Evolutionary conservation across 2,329 filamentous ascomycete species (phyloP).

Genomic region (Scleromitrula shiraiana): DNA sequence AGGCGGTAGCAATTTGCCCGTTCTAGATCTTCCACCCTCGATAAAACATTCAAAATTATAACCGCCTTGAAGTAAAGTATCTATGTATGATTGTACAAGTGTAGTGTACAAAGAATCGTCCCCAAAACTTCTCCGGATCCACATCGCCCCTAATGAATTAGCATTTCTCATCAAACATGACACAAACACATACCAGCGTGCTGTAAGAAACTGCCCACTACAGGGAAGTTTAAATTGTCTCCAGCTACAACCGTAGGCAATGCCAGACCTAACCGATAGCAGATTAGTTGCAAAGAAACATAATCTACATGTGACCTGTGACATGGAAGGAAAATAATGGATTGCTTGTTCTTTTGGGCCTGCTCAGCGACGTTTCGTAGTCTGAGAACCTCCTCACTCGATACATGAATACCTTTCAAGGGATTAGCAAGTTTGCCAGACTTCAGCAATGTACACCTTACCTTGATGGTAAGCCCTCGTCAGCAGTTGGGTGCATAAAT

Average conservation of each 20-base stretch:
- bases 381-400: conserved; percentile 83
- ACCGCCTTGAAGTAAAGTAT: conserved; percentile 80
- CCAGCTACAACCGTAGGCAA: conserved; percentile 89
- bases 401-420: conserved; percentile 69
- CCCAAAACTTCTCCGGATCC: conserved; percentile 86
- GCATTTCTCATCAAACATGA: not conserved
- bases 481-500: conserved; percentile 76
- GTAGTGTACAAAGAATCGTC: conserved; percentile 86
- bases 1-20: conserved; percentile 84
- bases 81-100: conserved; percentile 93
- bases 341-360: conserved; percentile 81
- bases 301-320: conserved; percentile 96
- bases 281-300: conserved; percentile 88
- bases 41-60: conserved; percentile 98
- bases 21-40: conserved; percentile 86
- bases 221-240: conserved; percentile 91
- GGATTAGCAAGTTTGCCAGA: not conserved
- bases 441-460: conserved; percentile 20
- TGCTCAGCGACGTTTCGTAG: conserved; percentile 74
- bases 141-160: conserved; percentile 64
- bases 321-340: conserved; percentile 90
- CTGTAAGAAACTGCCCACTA: conserved; percentile 84
- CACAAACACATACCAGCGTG: conserved; percentile 57
- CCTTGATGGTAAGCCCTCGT: conserved; percentile 94
- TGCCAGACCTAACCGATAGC: conserved; percentile 83